Base-by-base conservation (phyloP, 2,329 filamentous ascomycete genomes). In the Fusarium foetens region DNA sequence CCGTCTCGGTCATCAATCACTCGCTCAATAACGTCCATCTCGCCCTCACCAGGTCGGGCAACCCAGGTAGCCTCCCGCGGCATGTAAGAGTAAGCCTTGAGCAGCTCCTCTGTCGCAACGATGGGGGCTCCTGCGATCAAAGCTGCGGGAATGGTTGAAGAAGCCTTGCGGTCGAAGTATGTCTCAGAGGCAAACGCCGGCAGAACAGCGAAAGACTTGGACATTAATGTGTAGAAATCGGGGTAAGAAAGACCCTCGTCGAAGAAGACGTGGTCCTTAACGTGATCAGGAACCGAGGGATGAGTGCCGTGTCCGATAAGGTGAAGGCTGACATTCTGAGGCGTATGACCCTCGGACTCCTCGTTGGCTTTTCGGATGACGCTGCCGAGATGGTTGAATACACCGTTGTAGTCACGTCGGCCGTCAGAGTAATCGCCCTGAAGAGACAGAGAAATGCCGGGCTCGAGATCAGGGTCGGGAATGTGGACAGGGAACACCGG, bases 91-190 rank as follows among this genome's bases (percentile, higher is more conserved):
- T 78, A 78, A 4, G 73, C 65, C 21, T 58, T 53, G 29, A 78
- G 76, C 9, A 78, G 68, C 49, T 73, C 59, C 35, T 78, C 73
- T 49, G 48, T 71, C 7, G 75, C 76, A 12, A 78, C 75, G 13
- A 78, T 53, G 14, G 76, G 76, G 13, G 72, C 75, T 27, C 76
- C 76, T 19, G 76, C 76, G 38, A 78, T 78, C 39, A 78, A 35
- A 6, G 76, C 67, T 16, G 76, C 76, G 36, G 76, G 76, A 17
- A 78, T 71, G 11, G 75, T 76, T 16, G 76, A 78, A 14, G 76
- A 78, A 14, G 76, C 76, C 67, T 78, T 78, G 55, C 76, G 76
- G 53, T 78, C 76, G 35, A 69, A 71, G 63, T 78, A 78, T 31
- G 68, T 63, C 5, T 77, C 70, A 9, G 73, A 71, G n/a, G 76